These are phyloP conservation scores for Abrus precatorius DNA, from an alignment of 306 rosid genomes.

Conservation along the genomic window DNA sequence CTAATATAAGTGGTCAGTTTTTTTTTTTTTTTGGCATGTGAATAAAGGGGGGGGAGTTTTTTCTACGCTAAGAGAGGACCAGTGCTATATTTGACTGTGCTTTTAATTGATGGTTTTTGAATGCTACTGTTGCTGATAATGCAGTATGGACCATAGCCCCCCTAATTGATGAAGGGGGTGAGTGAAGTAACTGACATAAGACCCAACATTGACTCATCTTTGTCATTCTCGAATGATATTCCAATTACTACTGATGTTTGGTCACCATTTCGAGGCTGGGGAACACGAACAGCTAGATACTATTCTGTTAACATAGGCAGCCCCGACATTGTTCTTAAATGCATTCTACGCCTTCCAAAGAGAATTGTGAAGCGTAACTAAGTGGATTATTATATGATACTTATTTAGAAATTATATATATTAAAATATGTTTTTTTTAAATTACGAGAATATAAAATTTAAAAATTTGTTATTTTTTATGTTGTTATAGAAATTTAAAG, in stretches of 20 bases:
- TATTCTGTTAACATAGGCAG: too few species aligned
- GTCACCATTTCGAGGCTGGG: conserved; percentile 28
- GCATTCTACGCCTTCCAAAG: background rate
- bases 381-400: background rate
- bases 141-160: conserved; percentile 37
- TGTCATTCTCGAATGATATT: conserved; percentile 25
- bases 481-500: too few species aligned
- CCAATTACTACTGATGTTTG: conserved; percentile 25
- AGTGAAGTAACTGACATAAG: conserved; percentile 20
- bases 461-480: too few species aligned
- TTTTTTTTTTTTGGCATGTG: conserved; percentile 37
- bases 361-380: background rate
- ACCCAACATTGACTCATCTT: conserved; percentile 13
- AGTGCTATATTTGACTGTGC: conserved; percentile 21
- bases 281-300: background rate
- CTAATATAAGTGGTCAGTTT: conserved; percentile 19
- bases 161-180: conserved; percentile 32
- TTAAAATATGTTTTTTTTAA: too few species aligned
- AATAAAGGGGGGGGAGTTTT: conserved; percentile 7
- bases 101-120: conserved; percentile 13
- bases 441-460: too few species aligned
- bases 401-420: too few species aligned
- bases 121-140: conserved; percentile 1
- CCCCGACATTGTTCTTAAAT: background rate
- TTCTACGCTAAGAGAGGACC: conserved; percentile 20